phyloP scores from a whole-genome alignment of 805 yeast genomes.

The Zygoascus flipseniorum region DNA sequence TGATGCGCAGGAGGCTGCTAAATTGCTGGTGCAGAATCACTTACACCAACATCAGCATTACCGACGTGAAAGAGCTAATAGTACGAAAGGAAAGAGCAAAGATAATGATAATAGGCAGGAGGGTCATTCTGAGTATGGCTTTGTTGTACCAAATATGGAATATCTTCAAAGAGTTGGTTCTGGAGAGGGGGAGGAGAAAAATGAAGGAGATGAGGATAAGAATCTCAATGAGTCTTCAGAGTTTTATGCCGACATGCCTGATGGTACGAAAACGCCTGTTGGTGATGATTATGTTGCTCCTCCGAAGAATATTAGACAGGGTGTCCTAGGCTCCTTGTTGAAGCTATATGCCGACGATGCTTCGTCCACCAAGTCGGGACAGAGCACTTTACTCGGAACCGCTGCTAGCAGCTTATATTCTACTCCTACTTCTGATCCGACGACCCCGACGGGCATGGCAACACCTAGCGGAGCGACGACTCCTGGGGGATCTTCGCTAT shows the following conservation, averaged over 20 bases:
- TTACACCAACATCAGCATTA: neutral
- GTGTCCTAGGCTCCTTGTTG: conserved; percentile 73
- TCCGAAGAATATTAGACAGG: conserved; percentile 66
- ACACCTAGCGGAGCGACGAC: conserved; percentile 1
- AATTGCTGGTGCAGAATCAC: conserved; percentile 14
- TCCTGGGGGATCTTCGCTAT: neutral
- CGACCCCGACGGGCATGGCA: neutral
- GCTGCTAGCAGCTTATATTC: neutral
- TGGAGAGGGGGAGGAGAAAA: conserved; percentile 7
- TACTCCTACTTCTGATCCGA: conserved; percentile 1
- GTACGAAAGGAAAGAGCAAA: neutral
- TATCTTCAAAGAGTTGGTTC: conserved; percentile 8
- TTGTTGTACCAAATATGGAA: conserved; percentile 14
- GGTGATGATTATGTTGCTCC: conserved; percentile 45
- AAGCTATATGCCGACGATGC: conserved; percentile 44
- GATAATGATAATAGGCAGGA: neutral
- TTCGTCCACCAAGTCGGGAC: neutral
- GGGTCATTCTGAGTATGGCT: neutral
- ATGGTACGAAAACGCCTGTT: conserved; percentile 14
- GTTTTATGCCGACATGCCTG: conserved; percentile 4
- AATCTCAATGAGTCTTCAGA: neutral
- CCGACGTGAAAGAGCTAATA: neutral
- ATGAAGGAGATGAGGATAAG: conserved; percentile 8
- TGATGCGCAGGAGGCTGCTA: conserved; percentile 14
- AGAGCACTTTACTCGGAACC: conserved; percentile 1